A percentile compares a stretch with the other conserved stretches of the same genome.
These are phyloP conservation scores for Nothomitra cinnamomea DNA, from an alignment of 2,329 filamentous ascomycete species.

Conservation along the genomic window DNA sequence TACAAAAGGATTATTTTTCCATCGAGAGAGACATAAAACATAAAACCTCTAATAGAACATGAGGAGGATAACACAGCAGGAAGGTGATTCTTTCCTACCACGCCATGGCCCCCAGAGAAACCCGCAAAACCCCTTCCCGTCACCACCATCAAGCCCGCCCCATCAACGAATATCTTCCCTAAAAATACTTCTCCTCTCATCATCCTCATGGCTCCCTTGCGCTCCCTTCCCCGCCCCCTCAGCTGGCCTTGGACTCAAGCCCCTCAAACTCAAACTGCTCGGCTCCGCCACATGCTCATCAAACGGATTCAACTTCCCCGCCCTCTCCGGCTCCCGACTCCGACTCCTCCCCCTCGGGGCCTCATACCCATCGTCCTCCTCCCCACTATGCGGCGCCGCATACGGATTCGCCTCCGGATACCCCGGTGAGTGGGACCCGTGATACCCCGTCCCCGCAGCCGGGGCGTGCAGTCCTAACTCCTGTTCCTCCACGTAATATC, in stretches of 20 bases:
- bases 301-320: not conserved
- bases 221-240: constrained; percentile 16
- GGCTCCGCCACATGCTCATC: constrained; percentile 28
- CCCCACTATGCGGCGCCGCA: not conserved
- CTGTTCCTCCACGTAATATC: constrained; percentile 56
- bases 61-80: too few species aligned
- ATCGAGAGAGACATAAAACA: too few species aligned
- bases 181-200: constrained; percentile 51
- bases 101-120: too few species aligned
- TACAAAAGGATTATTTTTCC: too few species aligned
- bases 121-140: too few species aligned
- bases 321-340: not conserved
- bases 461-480: constrained; percentile 40
- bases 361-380: too few species aligned
- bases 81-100: too few species aligned
- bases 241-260: constrained; percentile 54
- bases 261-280: constrained; percentile 44
- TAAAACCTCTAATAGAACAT: too few species aligned
- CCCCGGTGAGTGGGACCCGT: not conserved
- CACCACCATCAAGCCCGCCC: too few species aligned
- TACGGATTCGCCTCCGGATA: not conserved
- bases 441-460: not conserved
- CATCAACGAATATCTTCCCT: constrained; percentile 39
- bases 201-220: constrained; percentile 21
- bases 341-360: not conserved